Conservation (phyloP, 75 land plant genomes). For the Picea sitchensis region DNA sequence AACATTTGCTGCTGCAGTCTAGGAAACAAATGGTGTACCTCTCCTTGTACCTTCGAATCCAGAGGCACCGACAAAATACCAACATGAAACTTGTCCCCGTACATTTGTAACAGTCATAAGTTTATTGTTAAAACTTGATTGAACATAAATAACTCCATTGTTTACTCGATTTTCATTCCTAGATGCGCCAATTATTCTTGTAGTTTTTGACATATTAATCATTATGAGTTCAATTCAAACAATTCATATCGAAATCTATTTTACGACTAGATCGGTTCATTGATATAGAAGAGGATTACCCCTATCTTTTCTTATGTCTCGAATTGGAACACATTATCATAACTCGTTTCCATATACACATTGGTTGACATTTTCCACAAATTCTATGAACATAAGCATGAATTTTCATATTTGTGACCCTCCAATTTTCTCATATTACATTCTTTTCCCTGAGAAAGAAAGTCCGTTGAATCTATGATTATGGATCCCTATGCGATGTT, state of each 20-base stretch:
- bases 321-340: constrained; percentile 2
- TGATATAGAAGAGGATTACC: neutral
- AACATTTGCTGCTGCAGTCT: neutral
- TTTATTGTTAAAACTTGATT: neutral
- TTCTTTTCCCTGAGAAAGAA: neutral
- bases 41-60: neutral
- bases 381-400: too few relatives aligned
- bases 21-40: neutral
- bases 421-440: neutral
- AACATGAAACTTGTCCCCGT: neutral
- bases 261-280: neutral
- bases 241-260: neutral
- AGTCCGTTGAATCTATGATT: too few relatives aligned
- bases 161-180: neutral
- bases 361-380: too few relatives aligned
- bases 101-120: neutral
- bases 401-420: too few relatives aligned
- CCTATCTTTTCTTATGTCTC: constrained; percentile 9
- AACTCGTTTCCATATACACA: neutral
- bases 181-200: neutral
- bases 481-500: too few relatives aligned
- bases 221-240: neutral
- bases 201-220: too few relatives aligned
- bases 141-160: constrained; percentile 8
- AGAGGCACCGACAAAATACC: neutral